A percentile compares a stretch with the other conserved stretches of the same genome.
Evolutionary conservation across 169 alveolate species (phyloP).

Genomic region (Blepharisma undulans): DNA sequence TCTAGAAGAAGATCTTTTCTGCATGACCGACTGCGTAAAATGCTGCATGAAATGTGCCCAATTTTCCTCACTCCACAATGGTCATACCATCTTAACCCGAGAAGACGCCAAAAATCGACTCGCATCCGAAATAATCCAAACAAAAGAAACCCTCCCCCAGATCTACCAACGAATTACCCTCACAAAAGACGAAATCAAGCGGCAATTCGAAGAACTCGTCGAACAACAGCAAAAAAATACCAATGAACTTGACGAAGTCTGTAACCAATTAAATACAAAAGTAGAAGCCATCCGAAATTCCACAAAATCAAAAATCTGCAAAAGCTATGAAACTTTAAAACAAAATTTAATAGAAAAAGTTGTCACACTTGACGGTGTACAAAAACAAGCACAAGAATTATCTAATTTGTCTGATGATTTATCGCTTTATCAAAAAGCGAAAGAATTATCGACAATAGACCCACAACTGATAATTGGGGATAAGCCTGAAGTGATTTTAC

Average conservation of each 20-base stretch:
- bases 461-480: neutral
- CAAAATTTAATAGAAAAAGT: neutral
- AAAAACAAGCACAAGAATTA: neutral
- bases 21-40: neutral
- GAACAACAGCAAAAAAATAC: neutral
- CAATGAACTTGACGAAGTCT: neutral
- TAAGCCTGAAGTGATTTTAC: neutral
- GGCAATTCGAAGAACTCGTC: neutral
- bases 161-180: neutral
- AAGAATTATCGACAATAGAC: neutral
- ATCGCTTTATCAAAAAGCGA: neutral
- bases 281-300: neutral
- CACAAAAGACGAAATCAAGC: neutral
- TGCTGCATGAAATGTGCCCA: slow-evolving; percentile 26
- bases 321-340: neutral
- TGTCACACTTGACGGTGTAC: neutral
- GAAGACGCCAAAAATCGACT: neutral
- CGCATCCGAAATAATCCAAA: neutral
- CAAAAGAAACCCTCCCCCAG: neutral
- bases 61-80: neutral
- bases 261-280: neutral
- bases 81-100: neutral
- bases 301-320: neutral
- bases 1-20: neutral
- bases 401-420: neutral